Evolutionary conservation across 1,284 basidiomycete species (phyloP).

Genomic region (Malassezia arunalokei): DNA sequence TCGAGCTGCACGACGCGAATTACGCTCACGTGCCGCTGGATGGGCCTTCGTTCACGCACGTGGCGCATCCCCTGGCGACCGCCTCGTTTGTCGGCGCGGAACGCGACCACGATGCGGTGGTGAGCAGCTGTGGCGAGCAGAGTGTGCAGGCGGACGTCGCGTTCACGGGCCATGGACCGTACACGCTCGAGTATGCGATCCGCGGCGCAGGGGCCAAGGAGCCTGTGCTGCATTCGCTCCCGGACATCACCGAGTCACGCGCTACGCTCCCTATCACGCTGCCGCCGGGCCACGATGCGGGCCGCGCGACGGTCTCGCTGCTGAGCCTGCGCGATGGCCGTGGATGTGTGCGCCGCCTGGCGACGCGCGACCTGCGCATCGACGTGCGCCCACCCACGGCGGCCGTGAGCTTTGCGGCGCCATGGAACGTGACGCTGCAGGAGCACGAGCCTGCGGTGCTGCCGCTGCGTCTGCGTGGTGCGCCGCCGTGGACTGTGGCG

Average conservation of each 20-base stretch:
- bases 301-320: constrained; percentile 66
- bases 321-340: constrained; percentile 76
- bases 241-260: constrained; percentile 32
- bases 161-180: constrained; percentile 37
- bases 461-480: constrained; percentile 43
- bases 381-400: constrained; percentile 80
- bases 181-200: constrained; percentile 36
- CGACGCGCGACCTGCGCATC: constrained; percentile 67
- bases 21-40: constrained; percentile 56
- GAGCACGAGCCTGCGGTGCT: constrained; percentile 58
- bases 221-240: constrained; percentile 21
- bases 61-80: constrained; percentile 39
- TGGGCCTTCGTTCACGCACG: constrained; percentile 36
- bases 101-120: constrained; percentile 23
- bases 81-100: constrained; percentile 29
- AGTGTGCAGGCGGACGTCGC: constrained; percentile 30
- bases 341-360: constrained; percentile 67
- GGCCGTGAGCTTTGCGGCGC: constrained; percentile 64
- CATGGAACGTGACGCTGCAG: constrained; percentile 54
- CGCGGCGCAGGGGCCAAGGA: constrained; percentile 19
- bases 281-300: constrained; percentile 53
- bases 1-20: constrained; percentile 66
- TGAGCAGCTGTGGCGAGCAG: constrained; percentile 40
- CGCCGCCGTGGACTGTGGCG: constrained; percentile 54
- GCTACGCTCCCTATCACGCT: constrained; percentile 44